Conservation (phyloP, 331 rosid species). For the Quercus tomentella region DNA sequence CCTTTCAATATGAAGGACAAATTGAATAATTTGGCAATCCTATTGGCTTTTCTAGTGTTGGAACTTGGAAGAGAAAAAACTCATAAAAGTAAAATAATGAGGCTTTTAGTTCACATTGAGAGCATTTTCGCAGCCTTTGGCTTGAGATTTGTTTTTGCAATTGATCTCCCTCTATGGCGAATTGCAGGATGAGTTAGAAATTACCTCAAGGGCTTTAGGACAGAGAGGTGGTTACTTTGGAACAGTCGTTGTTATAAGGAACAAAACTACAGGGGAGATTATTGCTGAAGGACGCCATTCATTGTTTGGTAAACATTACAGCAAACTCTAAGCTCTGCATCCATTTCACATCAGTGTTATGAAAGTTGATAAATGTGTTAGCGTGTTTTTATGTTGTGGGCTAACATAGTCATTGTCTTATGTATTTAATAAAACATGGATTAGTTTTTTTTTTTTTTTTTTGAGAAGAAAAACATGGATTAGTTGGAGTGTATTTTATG, state of each 20-base stretch:
- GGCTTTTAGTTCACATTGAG: not conserved
- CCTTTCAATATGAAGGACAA: not conserved
- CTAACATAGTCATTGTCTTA: no score
- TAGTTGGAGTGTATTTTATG: no score
- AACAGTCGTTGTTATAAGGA: slow-evolving; percentile 61
- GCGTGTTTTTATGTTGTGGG: no score
- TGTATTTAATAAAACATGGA: no score
- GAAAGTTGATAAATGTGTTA: not conserved
- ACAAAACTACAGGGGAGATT: slow-evolving; percentile 78
- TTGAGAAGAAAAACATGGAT: no score
- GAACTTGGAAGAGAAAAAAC: no score
- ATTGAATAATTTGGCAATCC: not conserved
- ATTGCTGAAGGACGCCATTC: slow-evolving; percentile 98
- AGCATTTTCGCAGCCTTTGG: not conserved
- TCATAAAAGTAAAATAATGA: not conserved
- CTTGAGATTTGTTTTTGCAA: not conserved
- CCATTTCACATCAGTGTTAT: not conserved
- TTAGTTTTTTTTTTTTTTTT: no score
- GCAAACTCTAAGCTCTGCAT: slow-evolving; percentile 49
- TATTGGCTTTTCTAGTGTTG: not conserved
- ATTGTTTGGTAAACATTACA: slow-evolving; percentile 61
- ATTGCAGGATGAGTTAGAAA: slow-evolving; percentile 90
- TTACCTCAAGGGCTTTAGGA: slow-evolving; percentile 67
- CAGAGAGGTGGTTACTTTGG: slow-evolving; percentile 73
- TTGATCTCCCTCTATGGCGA: not conserved